Evolutionary conservation across 208 protist species (phyloP), one percentile per base, ranked within the genome.

Genomic region (Hexamita inflata): DNA sequence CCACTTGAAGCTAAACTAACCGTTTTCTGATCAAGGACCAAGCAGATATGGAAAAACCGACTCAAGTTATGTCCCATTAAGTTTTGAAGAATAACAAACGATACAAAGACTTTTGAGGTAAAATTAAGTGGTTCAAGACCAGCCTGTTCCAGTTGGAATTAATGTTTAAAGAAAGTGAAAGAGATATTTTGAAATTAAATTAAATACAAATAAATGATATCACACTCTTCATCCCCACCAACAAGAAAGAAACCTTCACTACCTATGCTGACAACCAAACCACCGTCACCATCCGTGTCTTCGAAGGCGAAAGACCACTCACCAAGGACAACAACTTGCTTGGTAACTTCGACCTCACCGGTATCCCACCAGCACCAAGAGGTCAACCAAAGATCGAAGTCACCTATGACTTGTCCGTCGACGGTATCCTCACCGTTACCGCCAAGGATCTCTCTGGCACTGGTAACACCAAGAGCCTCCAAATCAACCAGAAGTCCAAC

Each of bases 131-230:
- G 4, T 89, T 96, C 77, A 91, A 91, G 40, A 88, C 89, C 42
- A 91, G 90, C n/a, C n/a, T n/a, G n/a, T n/a, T n/a, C 82, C 92
- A 93, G 73, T 86, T 65, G 28, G 87, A 94, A 81, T 86, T 85
- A 30, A 94, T 94, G 87, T 91, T 90, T 0, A 94, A 90, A n/a
- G 92, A 91, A 82, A 62, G 90, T 75, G 92, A 99, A 82, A 94
- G 97, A 84, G 95, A 99, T 88, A 82, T 86, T n/a, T 92, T 89
- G 65, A 94, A 98, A 59, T 85, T 96, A 67, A 94, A 98, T 78
- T 90, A 95, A 85, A 93, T 99, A 28, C 98, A 89, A 82, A 94
- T 98, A 83, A 95, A 95, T 74, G 94, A 99, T 87, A 92, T 94
- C 78, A 87, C 26, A 86, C 91, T 80, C 97, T 94, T 66, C 19